These are phyloP conservation scores for Cordia subcordata DNA, from an alignment of 257 asterid genomes.

Conservation along the genomic window DNA sequence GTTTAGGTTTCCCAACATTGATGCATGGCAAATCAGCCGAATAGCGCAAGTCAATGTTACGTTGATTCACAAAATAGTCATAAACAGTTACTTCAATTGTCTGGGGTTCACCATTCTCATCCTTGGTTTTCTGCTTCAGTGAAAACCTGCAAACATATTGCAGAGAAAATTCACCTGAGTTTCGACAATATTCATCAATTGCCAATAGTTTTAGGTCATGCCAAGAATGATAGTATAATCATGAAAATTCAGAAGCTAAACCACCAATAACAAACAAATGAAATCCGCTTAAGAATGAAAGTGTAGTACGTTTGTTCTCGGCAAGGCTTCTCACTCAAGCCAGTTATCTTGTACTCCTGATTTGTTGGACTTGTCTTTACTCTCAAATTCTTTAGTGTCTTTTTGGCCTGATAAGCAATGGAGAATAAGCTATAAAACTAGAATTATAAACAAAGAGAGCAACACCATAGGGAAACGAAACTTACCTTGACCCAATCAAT, in stretches of 20 bases:
- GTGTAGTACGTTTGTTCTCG: constrained; percentile 54
- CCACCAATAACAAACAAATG: not conserved
- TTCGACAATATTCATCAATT: not conserved
- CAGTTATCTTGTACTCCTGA: constrained; percentile 79
- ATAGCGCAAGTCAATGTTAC: constrained; percentile 64
- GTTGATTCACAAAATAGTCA: constrained; percentile 78
- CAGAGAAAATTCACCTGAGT: too few relatives aligned
- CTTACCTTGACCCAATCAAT: constrained; percentile 79
- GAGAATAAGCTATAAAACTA: not conserved
- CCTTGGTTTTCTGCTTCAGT: constrained; percentile 50
- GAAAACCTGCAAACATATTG: constrained; percentile 43
- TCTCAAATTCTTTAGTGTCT: constrained; percentile 71
- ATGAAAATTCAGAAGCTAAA: not conserved
- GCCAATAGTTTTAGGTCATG: not conserved
- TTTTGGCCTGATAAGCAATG: constrained; percentile 57
- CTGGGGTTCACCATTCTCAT: constrained; percentile 54
- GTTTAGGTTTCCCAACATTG: constrained; percentile 84
- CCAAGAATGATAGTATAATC: not conserved
- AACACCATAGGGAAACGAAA: not conserved
- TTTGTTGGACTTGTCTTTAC: constrained; percentile 65
- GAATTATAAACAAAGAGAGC: not conserved
- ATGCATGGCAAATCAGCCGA: constrained; percentile 94
- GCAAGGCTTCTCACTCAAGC: constrained; percentile 74
- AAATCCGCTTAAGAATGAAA: constrained; percentile 10
- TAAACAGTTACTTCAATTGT: constrained; percentile 67